Evolutionary conservation across 2,329 filamentous ascomycete genomes (phyloP), one percentile per base, ranked within the genome.

Genomic region (Lomentospora prolificans): DNA sequence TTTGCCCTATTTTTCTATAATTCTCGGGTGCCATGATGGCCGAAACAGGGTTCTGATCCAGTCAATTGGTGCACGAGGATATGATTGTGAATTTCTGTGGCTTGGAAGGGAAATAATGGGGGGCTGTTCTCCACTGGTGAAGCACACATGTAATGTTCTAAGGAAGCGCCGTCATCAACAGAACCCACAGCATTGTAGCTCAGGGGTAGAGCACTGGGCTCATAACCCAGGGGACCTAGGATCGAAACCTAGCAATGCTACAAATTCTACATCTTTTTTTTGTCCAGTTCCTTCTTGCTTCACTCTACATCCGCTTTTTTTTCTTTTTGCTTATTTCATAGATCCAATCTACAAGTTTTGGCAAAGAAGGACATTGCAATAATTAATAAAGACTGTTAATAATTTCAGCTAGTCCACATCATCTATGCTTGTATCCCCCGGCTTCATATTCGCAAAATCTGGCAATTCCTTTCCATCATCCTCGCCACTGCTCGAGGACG

Each of bases 401-500:
- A n/a, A n/a, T n/a, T n/a, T 24, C 9, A 9, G 14, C 24, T 48
- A 48, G 24, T 48, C 44, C 44, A 48, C 44, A 5, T 48, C 44
- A 48, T 48, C 22, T 10, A 48, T 17, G 25, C 51, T 25, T 36
- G 30, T 39, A 33, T 53, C 51, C 17, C 10, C 33, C 19, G 10
- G 19, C 44, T 27, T 24, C 14, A 39, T 10, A 25, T 39, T n/a
- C 27, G 58, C 58, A n/a, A 22, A 78, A 57, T 78, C 76, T 3
- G 78, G 69, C 59, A 77, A 75, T 56, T 64, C 56, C 63, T 72
- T 66, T 22, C 61, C 65, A 3, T 65, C 57, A 57, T 64, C 55
- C 31, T 61, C 56, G 22, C 61, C 50, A 2, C n/a, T n/a, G n/a
- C 22, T 25, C 44, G 55, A 30, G 27, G 28, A 36, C 17, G 55